Base-by-base conservation (phyloP, 1,139 yeast genomes). In the Taphrina communis region DNA sequence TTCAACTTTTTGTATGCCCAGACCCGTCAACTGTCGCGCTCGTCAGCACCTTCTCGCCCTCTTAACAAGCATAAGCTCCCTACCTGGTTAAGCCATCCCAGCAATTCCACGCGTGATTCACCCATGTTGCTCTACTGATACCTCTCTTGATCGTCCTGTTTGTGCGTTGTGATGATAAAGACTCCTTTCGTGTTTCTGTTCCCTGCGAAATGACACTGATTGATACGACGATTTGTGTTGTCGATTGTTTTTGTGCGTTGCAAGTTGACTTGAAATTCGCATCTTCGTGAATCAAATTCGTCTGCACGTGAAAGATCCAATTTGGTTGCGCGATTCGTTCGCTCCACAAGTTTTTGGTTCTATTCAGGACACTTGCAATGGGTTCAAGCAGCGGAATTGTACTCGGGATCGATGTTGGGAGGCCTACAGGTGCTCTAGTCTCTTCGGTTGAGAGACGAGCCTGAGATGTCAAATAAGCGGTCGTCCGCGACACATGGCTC, bases 51-150 rank as follows among this genome's bases (percentile, higher is more conserved):
- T 21, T 7, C 36, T 21, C 4, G 31, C 31, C 31, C 31, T 25
- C 31, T 25, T 4, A 36, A 39, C 36, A 60, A 50, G 42, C 39
- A 41, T 31, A 36, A 35, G 4, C 35, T 35, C 17, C 91, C 82
- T 6, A 90, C 84, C 63, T 84, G 81, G 76, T 93, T 93, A 73
- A 94, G 83, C 98, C 99, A 95, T 70, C 83, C 85, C 71, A 95
- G 80, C 39, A 94, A 83, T 75, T 92, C 97, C 63, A 88, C 86
- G 74, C 98, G 85, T 38, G 95, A 88, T 75, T 88, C 92, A 41
- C 90, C 89, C 75, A 86, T 78, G 21, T 25, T 25, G 2, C 31
- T 25, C 4, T 25, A 25, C 31, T 25, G 31, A 25, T 25, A 25
- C 31, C 31, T 25, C 31, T 2, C 2, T 25, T 25, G 31, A 25